Evolutionary conservation across 495 filamentous ascomycete genomes (phyloP).

Genomic region (Hypoxylon rickii): DNA sequence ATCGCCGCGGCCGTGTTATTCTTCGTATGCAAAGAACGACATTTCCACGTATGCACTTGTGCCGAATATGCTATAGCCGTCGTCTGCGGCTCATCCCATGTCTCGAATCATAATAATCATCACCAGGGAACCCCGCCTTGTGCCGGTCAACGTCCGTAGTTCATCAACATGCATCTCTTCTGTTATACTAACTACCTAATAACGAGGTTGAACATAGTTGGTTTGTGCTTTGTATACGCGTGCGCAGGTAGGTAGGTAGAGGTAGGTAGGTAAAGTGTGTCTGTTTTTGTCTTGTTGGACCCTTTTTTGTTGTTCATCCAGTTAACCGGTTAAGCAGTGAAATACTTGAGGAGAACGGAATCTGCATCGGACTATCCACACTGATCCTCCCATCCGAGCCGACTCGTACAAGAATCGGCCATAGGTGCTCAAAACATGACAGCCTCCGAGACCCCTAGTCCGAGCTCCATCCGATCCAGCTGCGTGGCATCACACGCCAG

Average conservation of each 20-base stretch:
- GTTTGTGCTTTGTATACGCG: too few species aligned
- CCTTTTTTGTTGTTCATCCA: neutral
- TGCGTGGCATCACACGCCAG: constrained; percentile 91
- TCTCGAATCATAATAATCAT: too few species aligned
- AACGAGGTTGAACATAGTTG: neutral
- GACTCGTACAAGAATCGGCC: constrained; percentile 32
- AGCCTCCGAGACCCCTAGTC: constrained; percentile 34
- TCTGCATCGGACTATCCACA: constrained; percentile 27
- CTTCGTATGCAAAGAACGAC: too few species aligned
- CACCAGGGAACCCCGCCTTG: too few species aligned
- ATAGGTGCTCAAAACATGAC: constrained; percentile 12
- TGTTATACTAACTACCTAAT: neutral
- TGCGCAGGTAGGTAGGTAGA: too few species aligned
- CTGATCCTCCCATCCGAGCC: constrained; percentile 27
- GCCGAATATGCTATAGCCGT: too few species aligned
- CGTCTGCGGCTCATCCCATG: too few species aligned
- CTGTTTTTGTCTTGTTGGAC: neutral
- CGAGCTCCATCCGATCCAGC: constrained; percentile 86
- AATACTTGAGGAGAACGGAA: constrained; percentile 20
- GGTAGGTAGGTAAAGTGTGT: too few species aligned
- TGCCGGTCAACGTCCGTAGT: neutral
- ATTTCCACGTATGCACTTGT: too few species aligned
- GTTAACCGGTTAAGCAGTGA: neutral
- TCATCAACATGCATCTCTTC: neutral
- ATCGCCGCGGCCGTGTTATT: too few species aligned